Percentiles rank a stretch among this genome's conserved stretches.
These are phyloP conservation scores for Pseudocercospora musae DNA, from an alignment of 2,329 filamentous ascomycete genomes.

Conservation along the genomic window DNA sequence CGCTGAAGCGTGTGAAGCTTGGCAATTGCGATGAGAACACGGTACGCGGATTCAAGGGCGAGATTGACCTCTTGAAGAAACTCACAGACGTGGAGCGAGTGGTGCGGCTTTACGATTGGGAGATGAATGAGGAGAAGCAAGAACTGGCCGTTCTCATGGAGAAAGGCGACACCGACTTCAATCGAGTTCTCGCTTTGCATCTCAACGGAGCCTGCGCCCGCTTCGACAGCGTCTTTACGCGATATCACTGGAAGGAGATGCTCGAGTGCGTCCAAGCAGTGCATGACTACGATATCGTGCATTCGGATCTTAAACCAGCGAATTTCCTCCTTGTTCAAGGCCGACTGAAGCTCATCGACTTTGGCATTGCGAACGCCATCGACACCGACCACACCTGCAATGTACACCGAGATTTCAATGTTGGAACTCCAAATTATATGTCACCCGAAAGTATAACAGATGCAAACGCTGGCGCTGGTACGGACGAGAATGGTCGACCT, in stretches of 20 bases:
- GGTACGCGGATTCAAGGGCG: slow-evolving; percentile 84
- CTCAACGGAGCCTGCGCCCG: slow-evolving; percentile 64
- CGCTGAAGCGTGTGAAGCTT: slow-evolving; percentile 86
- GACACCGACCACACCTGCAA: slow-evolving; percentile 95
- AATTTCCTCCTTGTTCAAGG: slow-evolving; percentile 95
- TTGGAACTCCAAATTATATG: slow-evolving; percentile 99
- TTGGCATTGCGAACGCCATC: slow-evolving; percentile 96
- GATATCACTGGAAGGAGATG: slow-evolving; percentile 99
- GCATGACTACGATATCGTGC: slow-evolving; percentile 86
- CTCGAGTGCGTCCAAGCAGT: slow-evolving; percentile 89
- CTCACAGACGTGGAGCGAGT: slow-evolving; percentile 83
- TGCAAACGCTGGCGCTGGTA: slow-evolving; percentile 59
- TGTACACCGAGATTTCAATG: slow-evolving; percentile 90
- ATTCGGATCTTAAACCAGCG: slow-evolving; percentile 93
- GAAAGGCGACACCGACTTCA: slow-evolving; percentile 89
- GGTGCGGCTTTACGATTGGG: slow-evolving; percentile 85
- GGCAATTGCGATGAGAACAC: slow-evolving; percentile 83
- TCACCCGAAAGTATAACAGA: slow-evolving; percentile 91
- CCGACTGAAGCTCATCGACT: slow-evolving; percentile 92
- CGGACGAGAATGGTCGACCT: slow-evolving; percentile 43
- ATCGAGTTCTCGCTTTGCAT: slow-evolving; percentile 74
- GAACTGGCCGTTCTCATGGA: slow-evolving; percentile 93
- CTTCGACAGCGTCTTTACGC: slow-evolving; percentile 85
- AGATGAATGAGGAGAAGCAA: slow-evolving; percentile 85
- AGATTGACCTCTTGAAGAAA: slow-evolving; percentile 85